phyloP scores from a whole-genome alignment of 179 eudicot genomes.

The Silene coronaria region DNA sequence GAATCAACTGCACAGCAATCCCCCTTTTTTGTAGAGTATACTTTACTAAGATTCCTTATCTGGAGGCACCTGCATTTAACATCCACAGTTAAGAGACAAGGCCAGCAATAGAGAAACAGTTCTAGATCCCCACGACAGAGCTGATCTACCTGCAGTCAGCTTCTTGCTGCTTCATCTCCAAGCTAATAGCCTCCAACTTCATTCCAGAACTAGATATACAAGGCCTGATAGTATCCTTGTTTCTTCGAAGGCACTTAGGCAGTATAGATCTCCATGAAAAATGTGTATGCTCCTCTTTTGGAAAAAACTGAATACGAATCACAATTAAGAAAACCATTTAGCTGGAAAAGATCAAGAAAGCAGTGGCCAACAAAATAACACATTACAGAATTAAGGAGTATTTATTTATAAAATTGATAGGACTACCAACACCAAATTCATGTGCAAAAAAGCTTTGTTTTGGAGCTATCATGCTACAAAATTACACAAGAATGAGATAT shows the following conservation, averaged over 20 bases:
- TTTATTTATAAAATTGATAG: neutral
- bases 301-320: constrained; percentile 48
- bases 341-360: neutral
- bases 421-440: neutral
- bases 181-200: constrained; percentile 68
- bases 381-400: neutral
- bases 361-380: neutral
- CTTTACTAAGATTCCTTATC: constrained; percentile 78
- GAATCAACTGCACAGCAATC: constrained; percentile 83
- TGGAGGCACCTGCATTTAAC: constrained; percentile 77
- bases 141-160: constrained; percentile 63
- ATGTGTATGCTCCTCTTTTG: constrained; percentile 48
- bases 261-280: constrained; percentile 52
- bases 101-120: neutral
- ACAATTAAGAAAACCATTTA: constrained; percentile 5
- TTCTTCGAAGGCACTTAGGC: constrained; percentile 42
- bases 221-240: constrained; percentile 28
- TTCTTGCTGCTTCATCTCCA: constrained; percentile 99
- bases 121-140: constrained; percentile 6
- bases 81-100: constrained; percentile 10
- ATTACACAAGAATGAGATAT: neutral
- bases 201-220: constrained; percentile 32
- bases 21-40: constrained; percentile 59
- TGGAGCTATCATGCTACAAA: neutral
- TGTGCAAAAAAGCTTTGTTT: neutral